Percentiles rank a stretch among this genome's conserved stretches.
Evolutionary conservation across 2,329 filamentous ascomycete genomes (phyloP).

Genomic region (Didymella keratinophila): DNA sequence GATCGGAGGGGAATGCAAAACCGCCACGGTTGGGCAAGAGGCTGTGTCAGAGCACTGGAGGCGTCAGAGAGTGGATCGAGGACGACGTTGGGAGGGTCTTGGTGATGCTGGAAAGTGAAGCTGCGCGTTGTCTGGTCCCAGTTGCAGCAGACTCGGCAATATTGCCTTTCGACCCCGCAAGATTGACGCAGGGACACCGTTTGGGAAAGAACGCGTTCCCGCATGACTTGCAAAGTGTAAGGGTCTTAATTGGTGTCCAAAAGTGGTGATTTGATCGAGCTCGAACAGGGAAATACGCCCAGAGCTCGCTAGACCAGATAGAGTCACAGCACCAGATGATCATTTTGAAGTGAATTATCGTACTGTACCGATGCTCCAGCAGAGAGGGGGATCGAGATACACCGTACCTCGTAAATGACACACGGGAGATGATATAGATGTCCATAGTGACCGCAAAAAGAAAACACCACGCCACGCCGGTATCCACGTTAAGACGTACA

Average conservation of each 20-base stretch:
- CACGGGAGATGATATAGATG: constrained; percentile 40
- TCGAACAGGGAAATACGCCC: constrained; percentile 20
- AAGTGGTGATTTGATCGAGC: constrained; percentile 13
- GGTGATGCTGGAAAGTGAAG: constrained; percentile 14
- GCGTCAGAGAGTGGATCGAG: constrained; percentile 5
- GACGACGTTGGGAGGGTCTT: neutral
- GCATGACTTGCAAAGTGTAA: constrained; percentile 18
- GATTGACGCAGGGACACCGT: constrained; percentile 2
- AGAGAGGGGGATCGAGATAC: constrained; percentile 41
- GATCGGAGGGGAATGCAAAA: constrained; percentile 5
- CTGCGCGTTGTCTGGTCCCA: neutral
- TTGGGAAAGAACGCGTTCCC: constrained; percentile 10
- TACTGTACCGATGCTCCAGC: constrained; percentile 37
- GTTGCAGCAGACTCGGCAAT: constrained; percentile 8
- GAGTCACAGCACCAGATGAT: constrained; percentile 1
- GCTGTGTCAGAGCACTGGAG: constrained; percentile 9
- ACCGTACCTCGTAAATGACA: constrained; percentile 43
- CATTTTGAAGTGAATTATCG: constrained; percentile 27
- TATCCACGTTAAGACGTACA: constrained; percentile 49
- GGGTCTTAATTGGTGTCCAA: constrained; percentile 8
- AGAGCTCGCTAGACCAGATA: constrained; percentile 15
- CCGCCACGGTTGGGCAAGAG: constrained; percentile 15
- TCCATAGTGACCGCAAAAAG: constrained; percentile 35
- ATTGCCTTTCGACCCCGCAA: constrained; percentile 12
- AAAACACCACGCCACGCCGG: constrained; percentile 46